Base-by-base conservation (phyloP, 768 basidiomycete genomes). In the Boletus sp. region DNA sequence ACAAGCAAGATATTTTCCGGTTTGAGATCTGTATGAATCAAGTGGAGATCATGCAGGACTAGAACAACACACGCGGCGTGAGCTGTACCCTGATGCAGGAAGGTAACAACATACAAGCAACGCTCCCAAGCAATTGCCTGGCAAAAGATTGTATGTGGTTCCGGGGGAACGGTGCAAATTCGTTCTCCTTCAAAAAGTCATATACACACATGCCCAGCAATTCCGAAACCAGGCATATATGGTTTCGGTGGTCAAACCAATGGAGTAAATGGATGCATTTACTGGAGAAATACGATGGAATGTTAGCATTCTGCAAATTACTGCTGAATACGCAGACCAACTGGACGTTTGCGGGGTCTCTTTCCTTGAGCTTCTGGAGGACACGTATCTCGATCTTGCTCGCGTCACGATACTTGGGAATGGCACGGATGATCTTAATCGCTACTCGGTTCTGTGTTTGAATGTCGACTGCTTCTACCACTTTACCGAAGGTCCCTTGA, bases 401-500 rank as follows among this genome's bases (percentile, higher is more conserved):
- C 12, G 97, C 97, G 74, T 99, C 97, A 46, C 97, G 90, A 69
- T 98, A 99, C 76, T 98, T 99, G 50, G 92, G 96, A 50, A 99
- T 96, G 50, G 94, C 94, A 48, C 97, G 87, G 65, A 99, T 99
- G 57, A 99, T 95, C 81, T 99, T 99, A 78, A 99, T 94, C 50
- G 97, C 97, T 33, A 98, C 95, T 66, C 85, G 78, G 63, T 78
- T 80, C 58, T 88, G 83, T 29, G 83, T 88, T 61, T 85, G 80
- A 41, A 83, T 83, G 76, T 97, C 92, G 64, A 89, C 72, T 7
- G 94, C 94, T 72, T 98, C 92, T 47, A 99, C 94, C 32, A 99
- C 97, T 74, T 98, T 99, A 64, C 97, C 97, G 69, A 98, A 99
- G 14, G 97, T 98, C 12, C 97, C 97, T 77, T 98, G 96, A 17